phyloP scores from a whole-genome alignment of 805 yeast genomes.

The Ogataea nakhonphanomensis region DNA sequence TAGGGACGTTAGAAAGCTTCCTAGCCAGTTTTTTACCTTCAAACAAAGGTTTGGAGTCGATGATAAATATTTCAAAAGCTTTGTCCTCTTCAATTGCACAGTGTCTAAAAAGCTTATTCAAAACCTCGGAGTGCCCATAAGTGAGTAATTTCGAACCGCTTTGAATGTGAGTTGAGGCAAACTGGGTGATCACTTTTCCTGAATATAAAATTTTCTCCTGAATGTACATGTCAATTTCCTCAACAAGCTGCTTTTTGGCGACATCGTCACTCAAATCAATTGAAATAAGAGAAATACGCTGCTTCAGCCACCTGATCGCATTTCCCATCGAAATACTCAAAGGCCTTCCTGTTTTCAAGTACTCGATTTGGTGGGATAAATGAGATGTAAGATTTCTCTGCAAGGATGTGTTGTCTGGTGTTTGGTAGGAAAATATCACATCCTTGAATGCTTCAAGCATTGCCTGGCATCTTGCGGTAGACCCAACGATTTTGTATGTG shows the following conservation, averaged over 20 bases:
- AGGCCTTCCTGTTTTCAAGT: constrained; percentile 86
- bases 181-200: constrained; percentile 75
- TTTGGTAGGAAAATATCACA: constrained; percentile 74
- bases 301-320: constrained; percentile 95
- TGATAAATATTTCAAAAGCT: constrained; percentile 73
- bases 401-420: constrained; percentile 82
- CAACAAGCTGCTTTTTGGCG: constrained; percentile 64
- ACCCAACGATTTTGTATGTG: constrained; percentile 84
- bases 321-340: constrained; percentile 94
- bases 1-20: constrained; percentile 50
- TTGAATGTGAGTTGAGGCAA: constrained; percentile 72
- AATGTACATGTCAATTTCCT: constrained; percentile 74
- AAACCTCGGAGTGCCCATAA: constrained; percentile 83
- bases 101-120: constrained; percentile 66
- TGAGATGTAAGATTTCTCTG: constrained; percentile 86
- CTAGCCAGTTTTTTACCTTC: constrained; percentile 83
- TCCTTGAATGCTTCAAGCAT: constrained; percentile 82
- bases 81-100: constrained; percentile 62
- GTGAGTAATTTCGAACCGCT: constrained; percentile 80
- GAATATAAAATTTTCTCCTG: constrained; percentile 82
- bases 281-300: constrained; percentile 79
- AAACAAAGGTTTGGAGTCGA: constrained; percentile 90
- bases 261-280: constrained; percentile 64
- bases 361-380: constrained; percentile 89
- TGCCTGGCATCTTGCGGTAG: constrained; percentile 77